Percentiles rank a stretch among this genome's conserved stretches.
phyloP scores from a whole-genome alignment of 2,329 filamentous ascomycete species.

The Emergomyces orientalis region DNA sequence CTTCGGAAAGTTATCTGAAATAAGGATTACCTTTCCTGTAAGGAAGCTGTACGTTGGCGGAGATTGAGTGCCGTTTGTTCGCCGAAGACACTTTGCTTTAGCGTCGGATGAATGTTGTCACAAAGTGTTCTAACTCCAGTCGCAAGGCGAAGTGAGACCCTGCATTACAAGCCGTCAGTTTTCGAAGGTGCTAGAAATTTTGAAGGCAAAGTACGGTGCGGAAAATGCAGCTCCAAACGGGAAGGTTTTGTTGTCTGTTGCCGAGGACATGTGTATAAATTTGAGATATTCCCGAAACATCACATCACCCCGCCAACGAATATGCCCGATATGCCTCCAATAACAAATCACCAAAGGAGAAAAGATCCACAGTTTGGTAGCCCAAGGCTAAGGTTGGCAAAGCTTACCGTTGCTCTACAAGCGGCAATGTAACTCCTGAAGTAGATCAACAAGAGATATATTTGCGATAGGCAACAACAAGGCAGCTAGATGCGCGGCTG shows the following conservation, averaged over 20 bases:
- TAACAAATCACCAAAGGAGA: neutral
- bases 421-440: neutral
- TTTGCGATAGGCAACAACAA: neutral
- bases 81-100: neutral
- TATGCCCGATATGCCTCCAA: neutral
- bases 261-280: neutral
- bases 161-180: neutral
- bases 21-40: neutral
- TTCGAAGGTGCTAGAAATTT: neutral
- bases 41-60: neutral
- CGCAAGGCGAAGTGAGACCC: neutral
- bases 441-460: neutral
- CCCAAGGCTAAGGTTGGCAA: neutral
- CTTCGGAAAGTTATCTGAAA: neutral
- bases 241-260: neutral
- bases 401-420: neutral
- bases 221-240: neutral
- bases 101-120: neutral
- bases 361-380: neutral
- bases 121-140: neutral
- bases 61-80: neutral
- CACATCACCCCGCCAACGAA: neutral
- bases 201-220: neutral
- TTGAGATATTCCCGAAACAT: neutral
- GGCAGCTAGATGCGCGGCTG: neutral